Conservation (phyloP, 2,329 filamentous ascomycete species). For the Ophiosphaerella korrae region DNA sequence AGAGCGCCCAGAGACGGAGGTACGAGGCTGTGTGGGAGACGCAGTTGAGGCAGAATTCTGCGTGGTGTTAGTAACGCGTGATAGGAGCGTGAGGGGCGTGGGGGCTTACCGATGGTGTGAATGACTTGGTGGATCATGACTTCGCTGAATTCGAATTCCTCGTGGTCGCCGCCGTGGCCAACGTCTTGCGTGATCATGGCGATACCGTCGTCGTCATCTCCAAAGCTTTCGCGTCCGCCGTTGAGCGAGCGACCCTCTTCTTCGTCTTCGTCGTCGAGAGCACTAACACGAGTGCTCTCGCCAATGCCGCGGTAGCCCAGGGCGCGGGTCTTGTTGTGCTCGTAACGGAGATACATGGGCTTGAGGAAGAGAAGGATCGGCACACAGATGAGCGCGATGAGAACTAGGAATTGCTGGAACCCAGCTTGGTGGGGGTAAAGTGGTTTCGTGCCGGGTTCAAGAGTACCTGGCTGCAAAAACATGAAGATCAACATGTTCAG, state of each 20-base stretch:
- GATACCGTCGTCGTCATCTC: constrained; percentile 78
- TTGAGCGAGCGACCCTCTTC: constrained; percentile 62
- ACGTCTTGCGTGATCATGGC: constrained; percentile 90
- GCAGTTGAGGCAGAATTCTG: constrained; percentile 98
- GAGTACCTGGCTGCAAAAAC: constrained; percentile 85
- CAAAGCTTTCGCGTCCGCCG: constrained; percentile 67
- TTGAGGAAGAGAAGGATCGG: constrained; percentile 92
- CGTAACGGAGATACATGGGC: constrained; percentile 90
- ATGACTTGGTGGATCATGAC: constrained; percentile 99
- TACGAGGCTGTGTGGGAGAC: constrained; percentile 99
- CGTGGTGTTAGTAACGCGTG: constrained; percentile 24
- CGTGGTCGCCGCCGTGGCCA: constrained; percentile 74
- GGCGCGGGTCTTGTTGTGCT: constrained; percentile 87
- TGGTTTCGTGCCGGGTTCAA: constrained; percentile 64
- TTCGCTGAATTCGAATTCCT: constrained; percentile 97
- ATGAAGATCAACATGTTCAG: constrained; percentile 99
- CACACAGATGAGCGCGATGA: constrained; percentile 84
- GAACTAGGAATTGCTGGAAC: constrained; percentile 78
- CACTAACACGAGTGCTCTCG: constrained; percentile 85
- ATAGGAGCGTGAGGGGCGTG: not conserved
- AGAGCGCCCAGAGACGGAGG: constrained; percentile 96
- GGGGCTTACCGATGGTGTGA: constrained; percentile 86
- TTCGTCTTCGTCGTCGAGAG: constrained; percentile 86
- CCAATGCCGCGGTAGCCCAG: constrained; percentile 92
- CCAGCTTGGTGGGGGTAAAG: constrained; percentile 78